These are phyloP conservation scores for Dendrocalamus sinicus DNA, from an alignment of 176 grass and related monocot species.

Conservation along the genomic window DNA sequence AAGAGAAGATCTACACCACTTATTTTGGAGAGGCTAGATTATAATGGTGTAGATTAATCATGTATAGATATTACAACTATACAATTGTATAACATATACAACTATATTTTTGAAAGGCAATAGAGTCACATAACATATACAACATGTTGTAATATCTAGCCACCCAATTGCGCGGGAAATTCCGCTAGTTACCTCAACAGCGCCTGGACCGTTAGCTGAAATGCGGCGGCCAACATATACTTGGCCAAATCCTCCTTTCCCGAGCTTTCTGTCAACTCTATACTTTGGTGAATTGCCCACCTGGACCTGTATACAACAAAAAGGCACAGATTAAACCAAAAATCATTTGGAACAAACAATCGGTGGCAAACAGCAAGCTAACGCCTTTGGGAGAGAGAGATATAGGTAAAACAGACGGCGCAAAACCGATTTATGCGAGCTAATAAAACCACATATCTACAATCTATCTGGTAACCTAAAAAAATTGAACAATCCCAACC, in stretches of 20 bases:
- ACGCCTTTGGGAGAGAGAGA: background rate
- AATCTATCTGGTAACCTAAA: background rate
- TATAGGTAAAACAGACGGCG: background rate
- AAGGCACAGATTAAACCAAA: slow-evolving; percentile 13
- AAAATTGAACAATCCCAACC: background rate
- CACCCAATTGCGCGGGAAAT: too few species aligned
- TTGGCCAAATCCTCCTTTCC: slow-evolving; percentile 99
- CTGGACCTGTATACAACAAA: slow-evolving; percentile 67
- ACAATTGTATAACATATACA: too few species aligned
- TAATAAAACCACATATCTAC: slow-evolving; percentile 11
- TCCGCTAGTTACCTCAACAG: slow-evolving; percentile 61
- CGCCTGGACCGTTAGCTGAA: slow-evolving; percentile 56
- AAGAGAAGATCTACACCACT: too few species aligned
- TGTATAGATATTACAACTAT: too few species aligned
- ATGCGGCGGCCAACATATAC: slow-evolving; percentile 92
- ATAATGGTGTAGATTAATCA: too few species aligned
- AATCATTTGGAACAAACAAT: slow-evolving; percentile 31
- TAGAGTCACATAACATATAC: too few species aligned
- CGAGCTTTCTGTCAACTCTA: slow-evolving; percentile 82
- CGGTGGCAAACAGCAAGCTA: slow-evolving; percentile 7
- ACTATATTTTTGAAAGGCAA: too few species aligned
- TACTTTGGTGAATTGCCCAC: slow-evolving; percentile 87
- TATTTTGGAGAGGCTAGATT: too few species aligned
- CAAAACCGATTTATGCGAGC: background rate
- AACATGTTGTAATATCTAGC: background rate